These are phyloP conservation scores for Schizosaccharomyces pombe DNA, from an alignment of 805 yeast species.

Conservation along the genomic window DNA sequence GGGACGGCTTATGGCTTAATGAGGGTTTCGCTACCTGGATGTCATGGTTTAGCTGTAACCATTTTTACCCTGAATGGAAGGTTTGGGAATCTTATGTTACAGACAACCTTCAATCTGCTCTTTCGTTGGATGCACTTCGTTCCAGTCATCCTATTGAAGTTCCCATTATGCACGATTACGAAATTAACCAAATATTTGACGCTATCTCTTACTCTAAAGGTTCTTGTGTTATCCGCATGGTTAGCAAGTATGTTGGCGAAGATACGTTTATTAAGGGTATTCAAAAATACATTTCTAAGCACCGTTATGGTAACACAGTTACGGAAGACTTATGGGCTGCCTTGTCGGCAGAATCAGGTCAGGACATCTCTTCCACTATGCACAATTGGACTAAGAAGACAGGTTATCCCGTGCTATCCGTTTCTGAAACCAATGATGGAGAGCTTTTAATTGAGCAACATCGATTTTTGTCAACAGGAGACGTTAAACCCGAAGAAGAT, in stretches of 20 bases:
- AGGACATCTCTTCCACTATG: conserved; percentile 37
- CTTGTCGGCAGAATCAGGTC: conserved; percentile 36
- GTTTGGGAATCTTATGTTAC: conserved; percentile 57
- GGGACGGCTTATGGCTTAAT: conserved; percentile 79
- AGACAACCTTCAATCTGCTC: conserved; percentile 51
- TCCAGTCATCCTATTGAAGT: conserved; percentile 65
- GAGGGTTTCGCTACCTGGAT: conserved; percentile 84
- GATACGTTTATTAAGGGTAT: conserved; percentile 53
- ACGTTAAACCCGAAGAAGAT: conserved; percentile 34
- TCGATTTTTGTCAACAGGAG: conserved; percentile 42
- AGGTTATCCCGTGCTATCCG: conserved; percentile 50
- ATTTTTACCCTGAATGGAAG: conserved; percentile 61
- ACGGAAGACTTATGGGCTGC: conserved; percentile 54
- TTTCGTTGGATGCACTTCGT: conserved; percentile 47
- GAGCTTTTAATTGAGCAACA: conserved; percentile 27
- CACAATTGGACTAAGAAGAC: conserved; percentile 47
- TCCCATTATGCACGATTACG: conserved; percentile 53
- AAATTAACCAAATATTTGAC: conserved; percentile 63
- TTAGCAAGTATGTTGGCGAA: conserved; percentile 44
- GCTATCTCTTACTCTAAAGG: conserved; percentile 65
- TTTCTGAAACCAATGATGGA: conserved; percentile 18
- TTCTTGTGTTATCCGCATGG: conserved; percentile 55
- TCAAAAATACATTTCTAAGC: conserved; percentile 36
- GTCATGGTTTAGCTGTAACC: conserved; percentile 45
- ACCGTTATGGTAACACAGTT: conserved; percentile 46